Conservation (phyloP, 176 grass and related monocot genomes). For the Guadua angustifolia region DNA sequence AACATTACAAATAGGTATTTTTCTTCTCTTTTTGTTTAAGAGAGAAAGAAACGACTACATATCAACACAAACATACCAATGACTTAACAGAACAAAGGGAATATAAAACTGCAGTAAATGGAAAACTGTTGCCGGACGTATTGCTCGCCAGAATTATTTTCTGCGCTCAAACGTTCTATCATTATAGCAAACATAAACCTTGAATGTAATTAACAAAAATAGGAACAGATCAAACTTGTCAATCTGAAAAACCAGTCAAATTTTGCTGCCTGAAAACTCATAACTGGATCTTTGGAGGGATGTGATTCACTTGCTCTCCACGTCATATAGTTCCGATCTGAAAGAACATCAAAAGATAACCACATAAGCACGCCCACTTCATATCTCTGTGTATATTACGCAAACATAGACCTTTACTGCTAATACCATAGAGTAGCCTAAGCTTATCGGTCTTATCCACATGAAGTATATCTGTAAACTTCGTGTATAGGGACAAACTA, state of each 20-base stretch:
- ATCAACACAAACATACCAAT: background rate
- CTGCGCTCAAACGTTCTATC: conserved; percentile 1
- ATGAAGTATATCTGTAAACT: background rate
- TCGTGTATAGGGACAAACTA: background rate
- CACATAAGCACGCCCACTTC: conserved; percentile 13
- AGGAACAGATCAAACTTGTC: conserved; percentile 18
- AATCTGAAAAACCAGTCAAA: conserved; percentile 29
- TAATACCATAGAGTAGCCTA: background rate
- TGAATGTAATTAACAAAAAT: conserved; percentile 12
- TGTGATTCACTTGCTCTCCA: conserved; percentile 57
- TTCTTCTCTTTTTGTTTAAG: background rate
- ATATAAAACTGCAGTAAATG: background rate
- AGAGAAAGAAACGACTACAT: background rate
- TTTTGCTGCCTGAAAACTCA: background rate
- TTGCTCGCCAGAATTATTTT: conserved; percentile 49
- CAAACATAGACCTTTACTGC: background rate
- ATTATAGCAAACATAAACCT: conserved; percentile 26
- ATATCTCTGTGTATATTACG: background rate
- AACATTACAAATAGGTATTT: background rate
- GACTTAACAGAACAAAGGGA: background rate
- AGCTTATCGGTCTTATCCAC: background rate
- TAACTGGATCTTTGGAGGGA: background rate
- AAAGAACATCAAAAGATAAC: conserved; percentile 37
- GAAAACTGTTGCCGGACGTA: conserved; percentile 1
- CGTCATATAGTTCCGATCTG: conserved; percentile 64